Base-by-base conservation (phyloP, 352 stramenopile species). In the Pythium grandisporangium region DNA sequence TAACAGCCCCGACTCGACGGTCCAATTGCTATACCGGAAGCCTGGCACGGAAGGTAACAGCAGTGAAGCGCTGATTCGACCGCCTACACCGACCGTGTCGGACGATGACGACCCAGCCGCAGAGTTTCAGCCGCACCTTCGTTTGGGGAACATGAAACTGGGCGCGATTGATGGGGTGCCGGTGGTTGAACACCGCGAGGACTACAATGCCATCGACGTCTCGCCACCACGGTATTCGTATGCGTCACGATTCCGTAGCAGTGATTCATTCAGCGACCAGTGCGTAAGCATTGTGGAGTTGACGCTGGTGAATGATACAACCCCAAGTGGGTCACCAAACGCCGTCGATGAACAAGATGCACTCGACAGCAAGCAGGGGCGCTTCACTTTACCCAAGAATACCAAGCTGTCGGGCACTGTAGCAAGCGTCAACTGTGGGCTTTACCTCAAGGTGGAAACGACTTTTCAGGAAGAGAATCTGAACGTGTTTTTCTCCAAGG, bases 281-380 rank as follows among this genome's bases (percentile, higher is more conserved):
- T 91, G 78, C 46, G 67, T 88, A 36, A 88, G 76, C 44, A 85
- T 87, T 30, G 63, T 91, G 20, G 73, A 91, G 55, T 70, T 91
- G 58, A 61, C 61, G 25, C 57, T 89, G 5, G 50, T 69, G 22
- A 79, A 89, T 24, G 53, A 60, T 16, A 20, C 38, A 4, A 54
- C 37, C 2, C n/a, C n/a, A n/a, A n/a, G n/a, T n/a, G n/a, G n/a
- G n/a, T n/a, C n/a, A n/a, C n/a, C n/a, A n/a, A 34, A 42, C 7
- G 35, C 55, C 14, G 47, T 44, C 1, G 49, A 50, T 3, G 6
- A 17, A 6, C 26, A 53, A 3, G 47, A 80, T 3, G 55, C 40
- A 16, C 14, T 17, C 43, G 29, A 40, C 39, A 30, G 35, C 41
- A 13, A 13, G 19, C 20, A 43, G 22, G n/a, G n/a, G n/a, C n/a